These are phyloP conservation scores for Metschnikowia reukaufii DNA, from an alignment of 805 yeast species.

Conservation along the genomic window DNA sequence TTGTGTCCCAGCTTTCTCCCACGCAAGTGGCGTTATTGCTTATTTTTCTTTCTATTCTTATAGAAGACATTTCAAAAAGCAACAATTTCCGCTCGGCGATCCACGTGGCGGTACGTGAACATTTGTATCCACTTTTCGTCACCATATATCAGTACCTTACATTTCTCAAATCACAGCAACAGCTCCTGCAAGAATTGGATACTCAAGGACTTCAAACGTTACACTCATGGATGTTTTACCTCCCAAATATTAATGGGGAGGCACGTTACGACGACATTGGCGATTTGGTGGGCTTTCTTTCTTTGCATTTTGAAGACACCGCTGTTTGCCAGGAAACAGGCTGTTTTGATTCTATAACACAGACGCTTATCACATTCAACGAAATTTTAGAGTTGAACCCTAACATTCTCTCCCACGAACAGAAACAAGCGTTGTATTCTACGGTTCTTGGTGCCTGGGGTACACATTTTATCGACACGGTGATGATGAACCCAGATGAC, in stretches of 20 bases:
- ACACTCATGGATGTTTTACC: conserved; percentile 38
- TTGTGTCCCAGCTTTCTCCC: conserved; percentile 3
- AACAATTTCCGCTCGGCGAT: conserved; percentile 26
- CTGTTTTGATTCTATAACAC: conserved; percentile 27
- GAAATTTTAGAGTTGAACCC: conserved; percentile 51
- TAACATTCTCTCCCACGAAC: conserved; percentile 33
- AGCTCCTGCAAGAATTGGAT: conserved; percentile 14
- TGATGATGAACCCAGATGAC: conserved; percentile 30
- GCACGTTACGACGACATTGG: conserved; percentile 27
- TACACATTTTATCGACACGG: conserved; percentile 32
- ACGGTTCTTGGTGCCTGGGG: conserved; percentile 51
- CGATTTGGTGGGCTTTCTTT: conserved; percentile 19
- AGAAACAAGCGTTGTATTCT: conserved; percentile 28
- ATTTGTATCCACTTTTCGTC: conserved; percentile 30
- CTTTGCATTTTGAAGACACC: conserved; percentile 14
- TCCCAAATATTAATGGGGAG: conserved; percentile 34
- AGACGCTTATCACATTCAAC: conserved; percentile 27
- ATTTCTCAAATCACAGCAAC: conserved; percentile 4
- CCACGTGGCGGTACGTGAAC: conserved; percentile 38
- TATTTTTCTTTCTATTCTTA: conserved; percentile 45
- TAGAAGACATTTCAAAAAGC: conserved; percentile 50
- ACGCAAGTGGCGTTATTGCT: conserved; percentile 16
- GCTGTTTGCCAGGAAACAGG: conserved; percentile 1
- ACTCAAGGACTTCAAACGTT: conserved; percentile 27
- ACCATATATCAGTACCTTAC: conserved; percentile 22